A percentile compares a stretch with the other conserved stretches of the same genome.
Evolutionary conservation across 371 early-diverging fungal species (phyloP).

Genomic region (Rhizopus delemar): DNA sequence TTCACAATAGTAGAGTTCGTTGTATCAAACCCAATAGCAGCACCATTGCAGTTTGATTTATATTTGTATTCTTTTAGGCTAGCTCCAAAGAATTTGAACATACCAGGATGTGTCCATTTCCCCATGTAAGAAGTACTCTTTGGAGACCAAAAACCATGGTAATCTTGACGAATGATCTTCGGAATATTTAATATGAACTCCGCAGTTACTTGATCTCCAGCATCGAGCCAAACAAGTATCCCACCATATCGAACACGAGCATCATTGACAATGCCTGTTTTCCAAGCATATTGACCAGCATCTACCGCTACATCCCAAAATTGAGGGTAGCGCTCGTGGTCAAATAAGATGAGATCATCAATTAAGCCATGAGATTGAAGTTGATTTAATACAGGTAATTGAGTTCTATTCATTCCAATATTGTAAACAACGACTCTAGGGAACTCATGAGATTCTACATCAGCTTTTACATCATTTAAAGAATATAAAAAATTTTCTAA

Average conservation of each 20-base stretch:
- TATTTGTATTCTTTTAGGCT: constrained; percentile 39
- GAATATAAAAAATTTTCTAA: constrained; percentile 56
- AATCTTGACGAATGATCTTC: constrained; percentile 30
- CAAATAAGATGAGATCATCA: constrained; percentile 44
- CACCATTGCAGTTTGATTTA: constrained; percentile 66
- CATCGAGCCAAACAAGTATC: constrained; percentile 55
- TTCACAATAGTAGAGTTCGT: constrained; percentile 47
- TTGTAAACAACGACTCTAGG: constrained; percentile 42
- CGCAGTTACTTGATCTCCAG: constrained; percentile 50
- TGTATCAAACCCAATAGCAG: constrained; percentile 62
- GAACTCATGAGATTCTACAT: constrained; percentile 22
- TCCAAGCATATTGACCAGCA: constrained; percentile 63
- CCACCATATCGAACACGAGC: constrained; percentile 47
- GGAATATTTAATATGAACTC: constrained; percentile 46
- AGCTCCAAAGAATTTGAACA: constrained; percentile 57
- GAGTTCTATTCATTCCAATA: constrained; percentile 35
- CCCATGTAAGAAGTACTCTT: constrained; percentile 51
- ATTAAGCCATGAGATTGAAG: constrained; percentile 29
- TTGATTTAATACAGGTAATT: constrained; percentile 29
- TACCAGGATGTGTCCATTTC: constrained; percentile 61
- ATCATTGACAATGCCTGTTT: constrained; percentile 58
- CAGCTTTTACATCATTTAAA: constrained; percentile 32
- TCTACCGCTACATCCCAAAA: constrained; percentile 55
- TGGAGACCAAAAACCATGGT: constrained; percentile 62
- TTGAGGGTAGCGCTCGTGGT: constrained; percentile 46